Conservation (phyloP, 345 rosid species). For the Abelmoschus esculentus region DNA sequence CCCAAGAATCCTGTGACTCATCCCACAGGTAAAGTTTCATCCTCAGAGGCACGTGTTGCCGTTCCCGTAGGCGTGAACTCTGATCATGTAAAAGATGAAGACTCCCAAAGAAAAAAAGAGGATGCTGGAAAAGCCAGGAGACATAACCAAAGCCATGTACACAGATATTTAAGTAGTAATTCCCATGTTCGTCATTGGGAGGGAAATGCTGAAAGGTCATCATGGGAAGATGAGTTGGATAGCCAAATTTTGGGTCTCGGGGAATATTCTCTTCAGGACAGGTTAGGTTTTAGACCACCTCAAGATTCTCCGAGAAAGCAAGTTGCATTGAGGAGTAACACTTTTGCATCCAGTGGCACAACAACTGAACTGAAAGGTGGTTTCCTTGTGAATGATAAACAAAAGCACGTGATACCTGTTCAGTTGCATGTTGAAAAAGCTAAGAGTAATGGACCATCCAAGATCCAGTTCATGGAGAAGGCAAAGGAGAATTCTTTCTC, state of each 20-base stretch:
- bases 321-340: slow-evolving; percentile 47
- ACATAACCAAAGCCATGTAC: slow-evolving; percentile 20
- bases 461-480: slow-evolving; percentile 15
- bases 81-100: slow-evolving; percentile 14
- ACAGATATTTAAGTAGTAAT: slow-evolving; percentile 19
- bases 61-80: slow-evolving; percentile 6
- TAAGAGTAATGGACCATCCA: slow-evolving; percentile 18
- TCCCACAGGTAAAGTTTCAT: slow-evolving; percentile 13
- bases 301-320: slow-evolving; percentile 40
- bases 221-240: slow-evolving; percentile 24
- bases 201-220: slow-evolving; percentile 30
- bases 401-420: slow-evolving; percentile 49
- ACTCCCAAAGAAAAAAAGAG: slow-evolving; percentile 13
- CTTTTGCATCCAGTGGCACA: slow-evolving; percentile 35
- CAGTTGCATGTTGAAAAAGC: slow-evolving; percentile 39
- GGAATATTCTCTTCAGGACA: slow-evolving; percentile 35
- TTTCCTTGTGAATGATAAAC: slow-evolving; percentile 26
- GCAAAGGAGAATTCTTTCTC: slow-evolving; percentile 18
- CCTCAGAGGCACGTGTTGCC: slow-evolving; percentile 11
- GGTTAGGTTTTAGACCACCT: slow-evolving; percentile 23
- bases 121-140: slow-evolving; percentile 21
- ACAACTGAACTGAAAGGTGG: slow-evolving; percentile 38
- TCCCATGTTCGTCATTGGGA: slow-evolving; percentile 17
- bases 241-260: slow-evolving; percentile 14
- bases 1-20: slow-evolving; percentile 11